phyloP scores from a whole-genome alignment of 2,329 filamentous ascomycete genomes.

The Trichoderma endophyticum region DNA sequence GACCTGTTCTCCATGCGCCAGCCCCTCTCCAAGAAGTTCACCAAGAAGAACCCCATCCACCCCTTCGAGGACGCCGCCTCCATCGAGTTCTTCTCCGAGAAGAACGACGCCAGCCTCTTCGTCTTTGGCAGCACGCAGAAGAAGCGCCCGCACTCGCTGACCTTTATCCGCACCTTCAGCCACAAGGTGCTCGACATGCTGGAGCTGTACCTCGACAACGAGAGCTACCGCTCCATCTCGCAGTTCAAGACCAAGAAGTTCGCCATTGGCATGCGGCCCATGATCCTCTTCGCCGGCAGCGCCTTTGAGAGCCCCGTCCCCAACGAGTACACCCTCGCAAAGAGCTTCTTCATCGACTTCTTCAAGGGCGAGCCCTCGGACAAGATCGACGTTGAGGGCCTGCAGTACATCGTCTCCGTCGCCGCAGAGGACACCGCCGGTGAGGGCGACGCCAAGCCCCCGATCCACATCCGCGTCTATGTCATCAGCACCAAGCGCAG shows the following conservation, averaged over 20 bases:
- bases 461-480: slow-evolving; percentile 73
- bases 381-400: slow-evolving; percentile 89
- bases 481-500: slow-evolving; percentile 81
- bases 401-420: slow-evolving; percentile 86
- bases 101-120: slow-evolving; percentile 88
- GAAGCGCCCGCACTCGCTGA: slow-evolving; percentile 91
- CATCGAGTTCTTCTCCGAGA: slow-evolving; percentile 92
- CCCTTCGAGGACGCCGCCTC: slow-evolving; percentile 88
- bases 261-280: slow-evolving; percentile 78
- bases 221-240: slow-evolving; percentile 64
- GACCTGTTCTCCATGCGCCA: slow-evolving; percentile 83
- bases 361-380: slow-evolving; percentile 75
- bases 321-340: slow-evolving; percentile 79
- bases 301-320: slow-evolving; percentile 79
- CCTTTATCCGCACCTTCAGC: slow-evolving; percentile 76
- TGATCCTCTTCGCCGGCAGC: slow-evolving; percentile 87
- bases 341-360: slow-evolving; percentile 83
- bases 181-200: slow-evolving; percentile 93
- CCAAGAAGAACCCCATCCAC: slow-evolving; percentile 94
- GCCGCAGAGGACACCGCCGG: slow-evolving; percentile 63
- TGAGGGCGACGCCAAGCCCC: slow-evolving; percentile 48
- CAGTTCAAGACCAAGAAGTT: slow-evolving; percentile 77
- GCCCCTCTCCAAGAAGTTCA: slow-evolving; percentile 84
- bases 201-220: slow-evolving; percentile 78
- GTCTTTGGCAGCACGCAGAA: slow-evolving; percentile 84